Evolutionary conservation across 768 basidiomycete genomes (phyloP), one percentile per base, ranked within the genome.

Genomic region (Amanita exitialis): DNA sequence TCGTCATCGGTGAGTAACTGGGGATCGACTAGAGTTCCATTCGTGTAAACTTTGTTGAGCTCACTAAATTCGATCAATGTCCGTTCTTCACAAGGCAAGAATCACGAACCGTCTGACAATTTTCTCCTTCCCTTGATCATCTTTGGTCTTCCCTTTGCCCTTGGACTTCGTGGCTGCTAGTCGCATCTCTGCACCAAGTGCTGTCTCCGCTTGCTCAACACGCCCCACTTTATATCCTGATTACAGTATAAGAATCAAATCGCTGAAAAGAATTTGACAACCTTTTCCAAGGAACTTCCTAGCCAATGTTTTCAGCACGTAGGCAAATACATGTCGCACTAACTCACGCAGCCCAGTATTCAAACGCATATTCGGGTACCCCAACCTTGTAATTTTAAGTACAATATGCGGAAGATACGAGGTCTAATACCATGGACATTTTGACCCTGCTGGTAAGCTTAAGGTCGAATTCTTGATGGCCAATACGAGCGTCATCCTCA

Each of bases 171-270:
- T 80, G 6, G 81, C 83, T 18, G 90, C 89, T 53, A 87, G 65
- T 25, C 95, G 85, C 89, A 98, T 95, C 66, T 98, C 95, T 18
- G 90, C 91, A 20, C 95, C 96, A 9, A 99, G 82, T 0, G 93
- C 93, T 0, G 96, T 99, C 69, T 99, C 96, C 0, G 86, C 82
- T 65, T 99, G 96, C 61, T 97, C 95, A 15, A 99, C 96, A 10
- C 90, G 83, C 6, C 96, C 96, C 47, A 99, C 90, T 66, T 94
- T 94, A 69, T 93, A 87, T 0, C 90, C 89, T 86, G 47, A 10
- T 53, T 3, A 13, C 25, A 27, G 10, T 8, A 6, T 16, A 21
- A 23, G 42, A n/a, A 39, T 47, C 18, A 42, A 25, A 16, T n/a
- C 10, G 15, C 10, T 3, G 13, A 34, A 45, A 59, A 30, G 16